Evolutionary conservation across 2,329 filamentous ascomycete species (phyloP), one percentile per base, ranked within the genome.

Genomic region (Blastomyces silverae): DNA sequence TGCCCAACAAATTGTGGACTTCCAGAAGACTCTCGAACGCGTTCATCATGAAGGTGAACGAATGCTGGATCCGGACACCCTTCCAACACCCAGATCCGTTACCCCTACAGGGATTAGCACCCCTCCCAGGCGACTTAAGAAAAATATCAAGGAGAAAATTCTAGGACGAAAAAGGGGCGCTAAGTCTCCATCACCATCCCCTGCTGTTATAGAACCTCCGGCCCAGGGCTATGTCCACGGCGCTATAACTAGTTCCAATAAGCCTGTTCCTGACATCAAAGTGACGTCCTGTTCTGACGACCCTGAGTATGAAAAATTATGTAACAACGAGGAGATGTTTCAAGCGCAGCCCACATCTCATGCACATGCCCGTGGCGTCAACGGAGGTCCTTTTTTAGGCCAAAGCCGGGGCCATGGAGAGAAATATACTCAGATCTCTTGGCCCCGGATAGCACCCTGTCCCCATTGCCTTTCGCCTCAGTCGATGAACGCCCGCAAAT

Each of bases 1-100:
- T 3, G 69, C 71, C 1, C 71, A 75, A 42, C 75, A 79, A 64
- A 78, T 79, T 46, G 58, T 68, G 2, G 70, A 77, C 20, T 80
- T 76, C 55, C 78, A 79, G 61, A 70, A 72, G 61, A 75, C 72
- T 42, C 76, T 78, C 15, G 74, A 77, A 42, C 69, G 63, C 55
- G 70, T 74, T 31, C 71, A 71, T 56, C 71, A 68, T 22, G 69
- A 72, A 61, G 74, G 71, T 13, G 73, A 67, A 17, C 66, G 69
- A 28, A 74, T 76, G 69, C 62, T 73, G 17, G 69, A 75, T 62
- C 74, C 74, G 8, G 72, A 74, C 57, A 69, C 71, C 39, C 67
- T 72, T 42, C 73, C 71, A 11, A 77, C 72, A 58, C 75, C 76
- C 7, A 72, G 72, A 42, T 70, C 69, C 22, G 67, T 64, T 42